Base-by-base conservation (phyloP, 1,139 yeast species). In the Zygotorulaspora mrakii region DNA sequence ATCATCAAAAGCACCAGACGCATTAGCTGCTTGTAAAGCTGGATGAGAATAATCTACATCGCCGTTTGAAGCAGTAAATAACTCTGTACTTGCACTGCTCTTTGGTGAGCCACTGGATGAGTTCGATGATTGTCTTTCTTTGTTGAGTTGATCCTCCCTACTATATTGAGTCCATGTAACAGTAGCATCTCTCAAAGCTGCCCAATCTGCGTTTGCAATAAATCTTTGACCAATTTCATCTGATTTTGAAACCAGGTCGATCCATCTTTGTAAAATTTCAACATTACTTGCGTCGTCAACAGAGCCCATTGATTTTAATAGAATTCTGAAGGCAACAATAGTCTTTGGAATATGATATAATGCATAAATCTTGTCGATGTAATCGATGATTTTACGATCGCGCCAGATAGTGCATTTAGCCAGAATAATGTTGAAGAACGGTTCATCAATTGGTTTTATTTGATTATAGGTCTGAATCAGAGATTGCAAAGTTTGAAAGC, bases 161-260 rank as follows among this genome's bases (percentile, higher is more conserved):
- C 40, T 46, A 34, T 38, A 42, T 43, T 57, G 64, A 17, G 63
- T 54, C 62, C 64, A 62, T 37, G 75, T 73, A 34, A 82, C 73
- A 4, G 91, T 82, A 10, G 89, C 84, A 61, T 81, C 87, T 65
- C 89, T 74, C 45, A 88, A 67, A 1, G 95, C 85, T 35, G 89
- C 81, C 91, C 95, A 85, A 65, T 86, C 95, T 17, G 91, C 94
- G 55, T 78, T 77, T 8, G 94, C 89, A 52, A 80, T 79, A 53
- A 79, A 80, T 25, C 61, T 65, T 62, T 74, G 76, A 5, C 77
- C 75, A 39, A 72, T 70, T 16, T 65, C 61, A 46, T 80, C 86
- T 51, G 81, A 73, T 45, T 70, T 68, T 10, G 57, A 45, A 37
- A 82, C 64, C 30, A 83, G 68, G 39, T 76, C 76, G 47, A 73